These are phyloP conservation scores for Eutrema yunnanense DNA, from an alignment of 345 rosid species.

Conservation along the genomic window DNA sequence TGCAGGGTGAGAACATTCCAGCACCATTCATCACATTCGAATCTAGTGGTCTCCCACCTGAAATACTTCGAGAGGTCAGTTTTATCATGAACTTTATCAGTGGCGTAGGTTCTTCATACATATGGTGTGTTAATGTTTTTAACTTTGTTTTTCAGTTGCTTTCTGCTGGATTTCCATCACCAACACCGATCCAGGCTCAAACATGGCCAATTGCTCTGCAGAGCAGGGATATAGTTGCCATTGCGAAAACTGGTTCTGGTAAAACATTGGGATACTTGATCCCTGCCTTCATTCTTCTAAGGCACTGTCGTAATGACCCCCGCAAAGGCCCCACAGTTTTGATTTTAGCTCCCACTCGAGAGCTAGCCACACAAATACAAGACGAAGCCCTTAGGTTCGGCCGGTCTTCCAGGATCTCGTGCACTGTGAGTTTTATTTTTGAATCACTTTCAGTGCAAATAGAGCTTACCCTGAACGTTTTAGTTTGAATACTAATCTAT, in stretches of 20 bases:
- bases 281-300: constrained; percentile 83
- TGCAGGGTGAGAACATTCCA: constrained; percentile 88
- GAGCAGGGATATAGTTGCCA: constrained; percentile 86
- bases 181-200: constrained; percentile 99
- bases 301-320: constrained; percentile 58
- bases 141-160: constrained; percentile 50
- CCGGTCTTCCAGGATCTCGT: constrained; percentile 71
- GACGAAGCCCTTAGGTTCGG: constrained; percentile 86
- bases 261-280: constrained; percentile 96
- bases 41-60: constrained; percentile 82
- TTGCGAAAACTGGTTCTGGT: constrained; percentile 99
- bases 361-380: constrained; percentile 96
- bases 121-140: not conserved
- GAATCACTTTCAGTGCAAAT: not conserved
- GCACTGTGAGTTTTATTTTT: constrained; percentile 60
- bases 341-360: constrained; percentile 94
- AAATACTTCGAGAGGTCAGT: constrained; percentile 85
- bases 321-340: constrained; percentile 84
- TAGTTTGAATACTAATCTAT: constrained; percentile 7
- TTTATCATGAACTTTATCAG: not conserved
- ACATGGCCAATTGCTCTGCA: constrained; percentile 97
- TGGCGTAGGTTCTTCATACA: not conserved
- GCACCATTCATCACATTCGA: constrained; percentile 95
- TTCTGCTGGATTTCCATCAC: constrained; percentile 80
- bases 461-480: not conserved